Evolutionary conservation across 768 basidiomycete genomes (phyloP), one percentile per base, ranked within the genome.

Genomic region (Lactifluus volemus): DNA sequence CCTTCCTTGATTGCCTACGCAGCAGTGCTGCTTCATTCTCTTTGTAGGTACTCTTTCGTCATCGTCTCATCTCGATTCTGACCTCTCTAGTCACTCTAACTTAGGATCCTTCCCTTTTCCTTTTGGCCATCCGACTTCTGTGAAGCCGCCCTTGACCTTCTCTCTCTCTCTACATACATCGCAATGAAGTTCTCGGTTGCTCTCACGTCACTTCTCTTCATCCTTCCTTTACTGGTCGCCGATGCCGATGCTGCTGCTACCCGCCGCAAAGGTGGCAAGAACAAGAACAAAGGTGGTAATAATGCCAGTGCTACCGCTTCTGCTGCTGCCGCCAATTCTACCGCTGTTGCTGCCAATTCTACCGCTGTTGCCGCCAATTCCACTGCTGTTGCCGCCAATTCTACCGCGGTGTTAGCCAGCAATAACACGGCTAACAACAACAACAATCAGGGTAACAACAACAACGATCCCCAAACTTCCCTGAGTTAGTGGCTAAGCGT

Each of bases 11-110:
- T 53, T 59, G 63, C 68, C 64, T 68, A 68, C 64, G 81, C 83
- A 83, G 81, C 83, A 70, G 82, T 62, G 83, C 82, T 84, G 83
- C 76, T 68, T 55, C 58, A 2, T 59, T 63, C 67, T 54, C 57
- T 48, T 64, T 59, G 69, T 68, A 45, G 61, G 69, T 53, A 68
- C 70, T 4, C 2, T n/a, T 8, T 4, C 8, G 19, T 12, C 8
- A 44, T 12, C 14, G 10, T 57, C n/a, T 51, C 48, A 2, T 55
- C 21, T 50, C 38, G 32, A 9, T 34, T 12, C 48, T 56, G n/a
- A 55, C 59, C 25, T 29, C 64, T 60, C 61, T 56, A 70, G 67
- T 68, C 32, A 34, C 32, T 67, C 69, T 68, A 71, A 68, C 70
- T 62, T 63, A 61, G 57, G 62, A 64, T 68, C 67, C 68, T 64